Evolutionary conservation across 257 asterid genomes (phyloP).

Genomic region (Solanum lycopersicoides): DNA sequence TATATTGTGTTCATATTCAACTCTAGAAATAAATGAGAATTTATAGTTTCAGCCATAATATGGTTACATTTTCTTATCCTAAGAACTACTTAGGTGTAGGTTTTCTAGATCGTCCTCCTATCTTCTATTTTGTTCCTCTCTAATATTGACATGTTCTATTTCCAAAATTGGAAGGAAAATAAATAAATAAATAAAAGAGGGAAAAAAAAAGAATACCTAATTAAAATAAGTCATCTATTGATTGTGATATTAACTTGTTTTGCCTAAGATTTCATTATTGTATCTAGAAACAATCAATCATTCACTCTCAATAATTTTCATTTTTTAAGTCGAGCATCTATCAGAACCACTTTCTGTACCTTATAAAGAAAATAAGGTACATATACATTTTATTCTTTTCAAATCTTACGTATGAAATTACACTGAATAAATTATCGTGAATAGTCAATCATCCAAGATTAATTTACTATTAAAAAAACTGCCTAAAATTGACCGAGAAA

Average conservation of each 20-base stretch:
- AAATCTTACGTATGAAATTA: accelerated
- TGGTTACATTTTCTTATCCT: not conserved
- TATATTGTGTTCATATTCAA: not conserved
- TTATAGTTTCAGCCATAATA: not conserved
- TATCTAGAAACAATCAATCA: not conserved
- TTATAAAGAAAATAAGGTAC: not conserved
- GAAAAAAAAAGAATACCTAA: not conserved
- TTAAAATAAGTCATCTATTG: not conserved
- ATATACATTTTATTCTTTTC: not conserved
- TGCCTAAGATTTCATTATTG: not conserved
- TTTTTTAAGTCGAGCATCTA: not conserved
- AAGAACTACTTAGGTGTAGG: not conserved
- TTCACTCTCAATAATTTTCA: not conserved
- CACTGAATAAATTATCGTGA: not conserved
- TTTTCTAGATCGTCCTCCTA: not conserved
- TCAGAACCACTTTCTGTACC: accelerated
- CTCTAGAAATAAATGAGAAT: not conserved
- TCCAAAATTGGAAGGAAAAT: not conserved
- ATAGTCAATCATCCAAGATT: not conserved
- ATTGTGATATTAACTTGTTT: not conserved
- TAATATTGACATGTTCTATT: not conserved
- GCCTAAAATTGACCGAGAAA: not conserved
- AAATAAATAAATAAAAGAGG: not conserved
- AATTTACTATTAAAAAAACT: not conserved
- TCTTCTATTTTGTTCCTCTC: not conserved